Evolutionary conservation across 2,329 filamentous ascomycete genomes (phyloP), one percentile per base, ranked within the genome.

Genomic region (Phaeophleospora eucalypticola): DNA sequence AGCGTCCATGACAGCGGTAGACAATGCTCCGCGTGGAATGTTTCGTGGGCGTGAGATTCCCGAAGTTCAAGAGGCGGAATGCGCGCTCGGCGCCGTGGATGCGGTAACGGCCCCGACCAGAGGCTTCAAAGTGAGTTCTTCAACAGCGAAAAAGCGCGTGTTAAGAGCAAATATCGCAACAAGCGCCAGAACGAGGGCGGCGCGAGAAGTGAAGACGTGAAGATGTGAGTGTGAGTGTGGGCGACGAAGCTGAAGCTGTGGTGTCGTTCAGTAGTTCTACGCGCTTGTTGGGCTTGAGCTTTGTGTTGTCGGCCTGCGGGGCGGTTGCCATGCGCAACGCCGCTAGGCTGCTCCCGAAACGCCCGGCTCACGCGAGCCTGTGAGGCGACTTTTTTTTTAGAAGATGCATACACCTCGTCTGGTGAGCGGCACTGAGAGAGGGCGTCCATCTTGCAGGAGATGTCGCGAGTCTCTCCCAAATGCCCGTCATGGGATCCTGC

Each of bases 401-500:
- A n/a, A n/a, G n/a, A n/a, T n/a, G n/a, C n/a, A n/a, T n/a, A n/a
- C n/a, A n/a, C n/a, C n/a, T n/a, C n/a, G n/a, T n/a, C n/a, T n/a
- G n/a, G n/a, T n/a, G n/a, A n/a, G 17, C 33, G 17, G 8, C 38
- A 27, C n/a, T 24, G 18, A 27, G 10, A 8, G 27, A 6, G 18
- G 10, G 6, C 35, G 17, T 36, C 38, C 36, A 17, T 37, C 36
- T 18, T 17, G 3, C 36, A 17, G 12, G 16, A 49, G 17, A 32
- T 65, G 63, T 49, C 64, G 17, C 63, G 61, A 41, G 51, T 61
- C 17, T 46, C 58, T 32, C 44, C 53, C 16, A 14, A 60, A 35
- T 75, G 73, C 53, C 68, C 68, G 7, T 68, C 72, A 48, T 76
- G 73, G 63, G 69, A 73, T 54, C 61, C 56, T 17, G 46, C 48